Evolutionary conservation across 345 rosid species (phyloP).

Genomic region (Combretum micranthum): DNA sequence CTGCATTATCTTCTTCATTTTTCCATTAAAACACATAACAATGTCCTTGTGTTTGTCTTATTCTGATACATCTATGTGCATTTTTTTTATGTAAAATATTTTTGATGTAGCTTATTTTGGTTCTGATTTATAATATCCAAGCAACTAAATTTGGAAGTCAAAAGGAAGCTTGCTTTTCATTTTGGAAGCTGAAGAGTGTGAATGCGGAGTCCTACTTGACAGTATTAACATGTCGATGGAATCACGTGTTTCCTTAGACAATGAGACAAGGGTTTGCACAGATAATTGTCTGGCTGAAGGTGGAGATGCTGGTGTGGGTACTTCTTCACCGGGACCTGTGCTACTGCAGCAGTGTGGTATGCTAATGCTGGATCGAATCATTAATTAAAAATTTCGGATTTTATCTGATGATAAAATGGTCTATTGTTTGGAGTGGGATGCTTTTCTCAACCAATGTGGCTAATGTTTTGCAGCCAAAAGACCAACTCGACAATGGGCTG

Average conservation of each 20-base stretch:
- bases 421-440: no score
- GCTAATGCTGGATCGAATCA: slow-evolving; percentile 15
- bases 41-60: no score
- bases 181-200: slow-evolving; percentile 18
- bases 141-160: no score
- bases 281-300: slow-evolving; percentile 34
- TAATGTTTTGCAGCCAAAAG: slow-evolving; percentile 48
- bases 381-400: background rate
- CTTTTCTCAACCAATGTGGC: background rate
- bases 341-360: slow-evolving; percentile 53
- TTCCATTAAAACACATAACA: no score
- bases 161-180: background rate
- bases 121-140: background rate
- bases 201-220: slow-evolving; percentile 18
- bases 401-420: no score
- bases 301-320: slow-evolving; percentile 27
- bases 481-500: slow-evolving; percentile 98
- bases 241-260: slow-evolving; percentile 19
- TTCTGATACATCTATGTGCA: no score
- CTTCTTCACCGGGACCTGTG: slow-evolving; percentile 29
- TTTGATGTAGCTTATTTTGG: background rate
- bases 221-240: slow-evolving; percentile 34
- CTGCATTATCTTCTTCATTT: no score
- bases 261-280: slow-evolving; percentile 23
- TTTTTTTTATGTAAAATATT: no score